Percentiles rank a stretch among this genome's conserved stretches.
Evolutionary conservation across 2,329 filamentous ascomycete genomes (phyloP).

Genomic region (Colletotrichum costaricense): DNA sequence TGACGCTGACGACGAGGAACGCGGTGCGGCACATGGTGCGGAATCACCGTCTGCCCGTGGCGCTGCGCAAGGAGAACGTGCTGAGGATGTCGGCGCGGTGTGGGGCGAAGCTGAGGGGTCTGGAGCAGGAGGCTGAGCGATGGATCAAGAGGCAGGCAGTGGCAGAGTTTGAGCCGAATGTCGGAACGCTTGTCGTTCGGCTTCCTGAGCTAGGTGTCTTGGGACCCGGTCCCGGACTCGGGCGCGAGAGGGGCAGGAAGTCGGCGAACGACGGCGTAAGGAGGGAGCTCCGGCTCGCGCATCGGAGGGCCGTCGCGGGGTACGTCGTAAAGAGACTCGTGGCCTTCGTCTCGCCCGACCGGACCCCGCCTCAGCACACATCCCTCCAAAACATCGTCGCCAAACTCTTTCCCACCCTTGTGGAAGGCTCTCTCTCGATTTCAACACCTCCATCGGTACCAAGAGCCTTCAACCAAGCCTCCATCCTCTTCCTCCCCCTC

Average conservation of each 20-base stretch:
- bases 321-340: constrained; percentile 61
- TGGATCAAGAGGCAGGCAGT: constrained; percentile 64
- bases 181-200: constrained; percentile 59
- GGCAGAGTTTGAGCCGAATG: constrained; percentile 58
- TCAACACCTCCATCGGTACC: not conserved
- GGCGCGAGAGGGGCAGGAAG: constrained; percentile 30
- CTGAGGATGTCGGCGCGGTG: constrained; percentile 68
- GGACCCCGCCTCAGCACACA: constrained; percentile 52
- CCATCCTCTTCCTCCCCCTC: constrained; percentile 55
- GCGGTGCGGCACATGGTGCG: constrained; percentile 77
- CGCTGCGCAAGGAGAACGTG: constrained; percentile 74
- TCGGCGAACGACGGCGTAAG: constrained; percentile 15
- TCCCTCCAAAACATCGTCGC: constrained; percentile 59
- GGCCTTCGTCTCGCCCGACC: constrained; percentile 61
- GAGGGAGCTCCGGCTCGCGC: constrained; percentile 43
- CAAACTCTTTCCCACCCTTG: constrained; percentile 61
- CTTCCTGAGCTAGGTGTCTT: constrained; percentile 51
- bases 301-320: constrained; percentile 57
- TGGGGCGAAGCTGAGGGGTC: constrained; percentile 52
- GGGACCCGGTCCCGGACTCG: constrained; percentile 10
- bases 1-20: constrained; percentile 82
- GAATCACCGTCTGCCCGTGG: constrained; percentile 71
- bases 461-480: constrained; percentile 55
- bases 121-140: constrained; percentile 64
- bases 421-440: not conserved